Conservation (phyloP, 2,329 filamentous ascomycete species). For the Nothophoma quercina region DNA sequence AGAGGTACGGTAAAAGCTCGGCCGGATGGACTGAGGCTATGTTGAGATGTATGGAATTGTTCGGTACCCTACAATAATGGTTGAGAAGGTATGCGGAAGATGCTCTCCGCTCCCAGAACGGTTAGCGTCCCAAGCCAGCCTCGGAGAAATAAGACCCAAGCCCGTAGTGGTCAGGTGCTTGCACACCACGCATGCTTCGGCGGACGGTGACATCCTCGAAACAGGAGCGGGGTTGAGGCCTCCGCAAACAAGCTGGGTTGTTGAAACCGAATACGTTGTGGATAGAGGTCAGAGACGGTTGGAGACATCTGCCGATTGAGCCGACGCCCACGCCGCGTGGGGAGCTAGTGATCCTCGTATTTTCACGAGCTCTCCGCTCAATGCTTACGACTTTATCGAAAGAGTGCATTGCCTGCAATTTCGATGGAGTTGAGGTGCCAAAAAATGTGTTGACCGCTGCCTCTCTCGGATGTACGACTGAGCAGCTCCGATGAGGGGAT, state of each 20-base stretch:
- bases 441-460: neutral
- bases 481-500: neutral
- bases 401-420: neutral
- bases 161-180: conserved; percentile 2
- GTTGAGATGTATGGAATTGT: conserved; percentile 11
- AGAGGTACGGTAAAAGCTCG: conserved; percentile 11
- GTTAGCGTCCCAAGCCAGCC: conserved; percentile 2
- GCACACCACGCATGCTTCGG: neutral
- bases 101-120: neutral
- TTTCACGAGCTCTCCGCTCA: neutral
- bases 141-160: conserved; percentile 3
- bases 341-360: neutral
- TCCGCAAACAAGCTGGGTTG: conserved; percentile 9
- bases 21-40: conserved; percentile 4
- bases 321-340: neutral
- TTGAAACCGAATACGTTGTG: conserved; percentile 8
- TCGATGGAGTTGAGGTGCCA: neutral
- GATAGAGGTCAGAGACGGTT: neutral
- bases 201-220: conserved; percentile 4
- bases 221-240: conserved; percentile 9
- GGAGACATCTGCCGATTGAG: conserved; percentile 5
- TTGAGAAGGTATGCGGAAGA: conserved; percentile 8
- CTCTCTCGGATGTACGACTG: neutral
- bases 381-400: neutral
- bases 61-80: conserved; percentile 1